A percentile compares a stretch with the other conserved stretches of the same genome.
These are phyloP conservation scores for Euphorbia celastroides DNA, from an alignment of 441 rosid genomes.

Conservation along the genomic window DNA sequence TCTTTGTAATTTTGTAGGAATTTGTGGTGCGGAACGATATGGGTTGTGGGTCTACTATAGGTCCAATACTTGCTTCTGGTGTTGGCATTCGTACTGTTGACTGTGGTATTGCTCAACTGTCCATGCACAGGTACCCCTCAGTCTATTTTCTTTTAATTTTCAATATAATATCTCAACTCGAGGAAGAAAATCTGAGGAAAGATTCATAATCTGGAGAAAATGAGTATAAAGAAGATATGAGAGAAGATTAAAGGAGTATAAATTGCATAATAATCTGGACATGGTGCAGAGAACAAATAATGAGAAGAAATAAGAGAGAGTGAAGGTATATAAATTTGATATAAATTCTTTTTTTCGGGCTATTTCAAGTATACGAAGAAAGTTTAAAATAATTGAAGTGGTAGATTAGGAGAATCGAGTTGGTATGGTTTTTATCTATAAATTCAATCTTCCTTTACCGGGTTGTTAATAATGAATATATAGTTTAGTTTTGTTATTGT, in stretches of 20 bases:
- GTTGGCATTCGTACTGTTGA: conserved; percentile 90
- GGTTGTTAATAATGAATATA: not conserved
- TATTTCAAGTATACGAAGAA: not conserved
- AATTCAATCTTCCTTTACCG: not conserved
- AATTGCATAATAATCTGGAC: not conserved
- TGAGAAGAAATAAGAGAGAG: not conserved
- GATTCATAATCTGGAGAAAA: too few species aligned
- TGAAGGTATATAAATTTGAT: not conserved
- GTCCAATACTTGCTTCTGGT: conserved; percentile 94
- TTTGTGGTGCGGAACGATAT: conserved; percentile 94
- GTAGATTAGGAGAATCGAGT: not conserved
- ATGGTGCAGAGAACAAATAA: not conserved
- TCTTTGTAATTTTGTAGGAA: conserved; percentile 39
- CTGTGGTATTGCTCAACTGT: conserved; percentile 93
- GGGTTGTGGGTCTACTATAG: conserved; percentile 98
- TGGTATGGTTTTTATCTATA: not conserved
- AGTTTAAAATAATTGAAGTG: not conserved
- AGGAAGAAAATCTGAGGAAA: conserved; percentile 4
- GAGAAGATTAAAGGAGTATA: not conserved
- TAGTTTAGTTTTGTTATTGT: not conserved
- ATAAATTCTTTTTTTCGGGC: not conserved
- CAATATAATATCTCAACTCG: not conserved
- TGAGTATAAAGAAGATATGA: too few species aligned
- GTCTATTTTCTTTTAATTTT: not conserved
- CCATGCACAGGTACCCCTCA: conserved; percentile 79